A percentile compares a stretch with the other conserved stretches of the same genome.
phyloP scores from a whole-genome alignment of 2,329 filamentous ascomycete species.

The Metarhizium guizhouense region DNA sequence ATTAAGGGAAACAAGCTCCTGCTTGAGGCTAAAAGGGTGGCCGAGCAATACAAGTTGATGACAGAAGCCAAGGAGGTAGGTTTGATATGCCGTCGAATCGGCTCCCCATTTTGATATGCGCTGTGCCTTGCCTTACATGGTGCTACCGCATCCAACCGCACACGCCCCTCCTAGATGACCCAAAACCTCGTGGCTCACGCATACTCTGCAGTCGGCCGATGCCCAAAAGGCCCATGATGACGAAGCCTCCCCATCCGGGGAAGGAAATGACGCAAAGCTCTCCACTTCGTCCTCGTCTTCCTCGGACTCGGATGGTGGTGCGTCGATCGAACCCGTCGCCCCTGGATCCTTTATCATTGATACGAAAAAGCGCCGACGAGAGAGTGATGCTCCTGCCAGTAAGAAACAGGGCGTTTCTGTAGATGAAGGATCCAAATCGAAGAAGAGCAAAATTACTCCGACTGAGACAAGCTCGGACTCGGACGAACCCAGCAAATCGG shows the following conservation, averaged over 20 bases:
- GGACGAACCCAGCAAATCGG: neutral
- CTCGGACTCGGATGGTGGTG: constrained; percentile 16
- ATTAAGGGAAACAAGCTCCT: constrained; percentile 30
- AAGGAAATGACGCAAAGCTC: constrained; percentile 12
- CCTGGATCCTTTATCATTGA: constrained; percentile 18
- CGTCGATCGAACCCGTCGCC: constrained; percentile 11
- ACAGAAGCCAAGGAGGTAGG: constrained; percentile 10
- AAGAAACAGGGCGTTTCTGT: constrained; percentile 12
- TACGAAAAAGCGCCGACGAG: constrained; percentile 21
- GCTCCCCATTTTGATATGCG: neutral
- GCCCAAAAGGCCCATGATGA: constrained; percentile 11
- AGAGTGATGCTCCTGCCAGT: constrained; percentile 20
- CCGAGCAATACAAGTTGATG: constrained; percentile 18
- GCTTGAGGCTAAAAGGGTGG: constrained; percentile 27
- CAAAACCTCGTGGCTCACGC: neutral
- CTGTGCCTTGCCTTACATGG: neutral
- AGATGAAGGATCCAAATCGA: neutral
- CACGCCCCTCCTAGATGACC: neutral
- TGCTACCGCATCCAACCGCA: neutral
- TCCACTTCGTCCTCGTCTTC: constrained; percentile 9
- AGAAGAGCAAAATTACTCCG: constrained; percentile 1
- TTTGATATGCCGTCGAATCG: neutral
- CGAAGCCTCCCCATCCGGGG: constrained; percentile 10
- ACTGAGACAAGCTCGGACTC: constrained; percentile 2
- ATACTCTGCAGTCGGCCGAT: constrained; percentile 10